Base-by-base conservation (phyloP, 1,284 basidiomycete genomes). In the Hemileia vastatrix region DNA sequence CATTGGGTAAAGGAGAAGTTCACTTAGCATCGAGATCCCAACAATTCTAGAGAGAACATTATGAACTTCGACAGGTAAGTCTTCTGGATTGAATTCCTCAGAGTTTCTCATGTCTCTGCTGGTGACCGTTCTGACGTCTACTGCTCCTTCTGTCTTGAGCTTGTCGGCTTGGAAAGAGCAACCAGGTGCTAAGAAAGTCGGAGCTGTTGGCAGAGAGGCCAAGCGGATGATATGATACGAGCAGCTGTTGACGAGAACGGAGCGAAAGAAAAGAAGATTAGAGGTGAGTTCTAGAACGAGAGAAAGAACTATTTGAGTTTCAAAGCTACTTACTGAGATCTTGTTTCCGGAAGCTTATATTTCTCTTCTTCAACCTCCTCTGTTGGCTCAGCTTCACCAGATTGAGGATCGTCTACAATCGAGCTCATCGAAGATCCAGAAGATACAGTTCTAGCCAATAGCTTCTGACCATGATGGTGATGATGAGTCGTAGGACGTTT, bases 31-130 rank as follows among this genome's bases (percentile, higher is more conserved):
- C 19, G 66, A 63, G 11, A 69, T 47, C 24, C 67, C 66, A 13
- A 69, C 57, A 53, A 69, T 64, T 47, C 67, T 66, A 54, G 66
- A 67, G 33, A 69, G 67, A 43, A 47, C 56, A 52, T 69, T 66
- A 49, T 63, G 63, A 1, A 69, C 54, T 50, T 69, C 65, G 9
- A 47, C 43, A 15, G 67, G 66, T 9, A 69, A 65, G 2, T 66
- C 44, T 18, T 69, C 66, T 6, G 66, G 65, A 33, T 67, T 63
- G n/a, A 69, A 65, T 23, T 64, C 65, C 32, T 67, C 44, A 66
- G 65, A 66, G 51, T 65, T 51, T 27, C 65, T 64, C 21, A 65
- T 51, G 11, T 61, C 23, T 24, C 59, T 51, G 15, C 65, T 62
- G 9, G 61, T 48, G 2, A 65, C 61, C 4, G 53, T 48, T 19